Base-by-base conservation (phyloP, 306 rosid species). In the Gynostemma pentaphyllum region DNA sequence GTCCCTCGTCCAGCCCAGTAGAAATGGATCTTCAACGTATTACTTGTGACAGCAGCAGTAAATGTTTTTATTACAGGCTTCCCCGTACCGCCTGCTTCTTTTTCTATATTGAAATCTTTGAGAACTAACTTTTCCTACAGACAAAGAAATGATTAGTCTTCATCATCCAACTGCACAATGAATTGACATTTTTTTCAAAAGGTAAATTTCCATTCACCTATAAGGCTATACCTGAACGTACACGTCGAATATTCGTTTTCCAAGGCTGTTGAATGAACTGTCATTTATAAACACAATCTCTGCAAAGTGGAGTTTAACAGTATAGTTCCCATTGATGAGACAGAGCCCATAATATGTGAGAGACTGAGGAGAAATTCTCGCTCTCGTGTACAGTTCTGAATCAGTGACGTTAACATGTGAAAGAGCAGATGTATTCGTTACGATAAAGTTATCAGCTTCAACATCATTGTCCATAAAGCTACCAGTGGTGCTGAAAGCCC, bases 1-100 rank as follows among this genome's bases (percentile, higher is more conserved):
- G 98, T 88, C 74, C 98, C 98, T 79, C 84, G 88, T 72, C 98
- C 98, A 67, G 95, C 89, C 87, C 96, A 91, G 49, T 88, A 85
- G 52, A 91, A 82, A 62, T 77, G 96, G 69, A 91, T 91, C 79
- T 84, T 91, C 64, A 91, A 70, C 18, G 98, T 82, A 70, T 77
- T 56, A 32, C 77, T 68, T 0, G 76, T 72, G 65, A 91, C 98
- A 32, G 26, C 37, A 2, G 76, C 84, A 53, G 74, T 83, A 42
- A 83, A 83, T 28, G 9, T 72, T 83, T 80, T 88, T 59, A 77
- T 70, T 68, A 82, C 69, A 15, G 81, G 78, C 77, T 76, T 85
- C 21, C 80, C 92, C 28, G 89, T 67, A 62, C 86, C 87, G 59
- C 95, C 95, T 44, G 98, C 92, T 82, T 80, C 92, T 24, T 65